These are phyloP conservation scores for Trametes elegans DNA, from an alignment of 768 basidiomycete species.

Conservation along the genomic window DNA sequence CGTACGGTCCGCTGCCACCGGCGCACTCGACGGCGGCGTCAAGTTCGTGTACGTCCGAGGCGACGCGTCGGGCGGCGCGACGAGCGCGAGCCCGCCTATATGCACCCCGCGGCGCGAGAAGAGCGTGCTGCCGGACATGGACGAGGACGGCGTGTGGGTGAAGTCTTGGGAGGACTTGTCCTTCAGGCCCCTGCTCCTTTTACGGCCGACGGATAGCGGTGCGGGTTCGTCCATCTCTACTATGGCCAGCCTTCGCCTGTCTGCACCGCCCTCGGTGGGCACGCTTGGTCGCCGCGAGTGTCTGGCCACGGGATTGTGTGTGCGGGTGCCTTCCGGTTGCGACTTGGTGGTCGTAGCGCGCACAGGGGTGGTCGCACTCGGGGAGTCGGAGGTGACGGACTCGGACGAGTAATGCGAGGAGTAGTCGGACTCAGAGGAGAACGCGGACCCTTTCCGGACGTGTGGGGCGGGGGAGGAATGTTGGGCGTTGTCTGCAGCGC, in stretches of 20 bases:
- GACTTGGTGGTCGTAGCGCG: slow-evolving; percentile 2
- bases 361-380: neutral
- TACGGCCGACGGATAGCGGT: slow-evolving; percentile 21
- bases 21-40: slow-evolving; percentile 50
- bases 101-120: slow-evolving; percentile 27
- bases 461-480: slow-evolving; percentile 2
- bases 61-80: slow-evolving; percentile 71
- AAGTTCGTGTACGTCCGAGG: slow-evolving; percentile 51
- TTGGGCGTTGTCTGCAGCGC: slow-evolving; percentile 14
- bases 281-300: slow-evolving; percentile 45
- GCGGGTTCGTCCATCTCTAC: slow-evolving; percentile 53
- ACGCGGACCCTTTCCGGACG: no score
- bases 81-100: slow-evolving; percentile 54
- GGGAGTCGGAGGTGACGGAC: neutral
- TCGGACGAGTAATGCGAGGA: slow-evolving; percentile 20
- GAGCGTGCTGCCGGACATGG: slow-evolving; percentile 12
- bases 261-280: slow-evolving; percentile 58
- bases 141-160: slow-evolving; percentile 1
- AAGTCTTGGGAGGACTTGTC: neutral
- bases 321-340: neutral
- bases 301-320: slow-evolving; percentile 8
- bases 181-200: slow-evolving; percentile 18
- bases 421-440: slow-evolving; percentile 24
- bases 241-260: slow-evolving; percentile 66
- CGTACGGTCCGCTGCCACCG: slow-evolving; percentile 23